phyloP scores from a whole-genome alignment of 2,329 filamentous ascomycete genomes.

The Biscogniauxia sp. region DNA sequence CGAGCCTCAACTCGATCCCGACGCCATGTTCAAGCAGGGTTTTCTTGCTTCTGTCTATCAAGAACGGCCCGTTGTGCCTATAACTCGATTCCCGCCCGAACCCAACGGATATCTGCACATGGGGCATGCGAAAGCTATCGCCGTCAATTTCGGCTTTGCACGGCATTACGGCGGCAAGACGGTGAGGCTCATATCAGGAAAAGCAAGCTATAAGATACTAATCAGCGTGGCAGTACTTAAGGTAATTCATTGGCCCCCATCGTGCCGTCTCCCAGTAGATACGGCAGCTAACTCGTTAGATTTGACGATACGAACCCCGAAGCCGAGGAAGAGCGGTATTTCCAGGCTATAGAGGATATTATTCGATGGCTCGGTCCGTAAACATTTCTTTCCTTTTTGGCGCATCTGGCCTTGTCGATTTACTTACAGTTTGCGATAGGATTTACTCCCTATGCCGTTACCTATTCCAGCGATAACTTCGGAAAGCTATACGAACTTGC shows the following conservation, averaged over 20 bases:
- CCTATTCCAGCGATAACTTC: constrained; percentile 89
- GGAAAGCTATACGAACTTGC: constrained; percentile 83
- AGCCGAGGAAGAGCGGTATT: constrained; percentile 87
- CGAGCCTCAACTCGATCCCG: constrained; percentile 47
- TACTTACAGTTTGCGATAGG: background rate
- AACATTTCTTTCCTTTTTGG: background rate
- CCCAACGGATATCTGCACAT: constrained; percentile 94
- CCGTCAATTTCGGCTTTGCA: constrained; percentile 95
- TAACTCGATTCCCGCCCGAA: constrained; percentile 78
- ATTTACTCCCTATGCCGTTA: constrained; percentile 76
- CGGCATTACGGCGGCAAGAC: constrained; percentile 75
- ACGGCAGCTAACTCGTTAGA: constrained; percentile 3
- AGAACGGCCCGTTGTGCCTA: constrained; percentile 57
- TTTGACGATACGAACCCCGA: constrained; percentile 91
- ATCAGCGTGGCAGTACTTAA: constrained; percentile 54
- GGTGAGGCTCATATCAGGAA: background rate
- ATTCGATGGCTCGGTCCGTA: constrained; percentile 69
- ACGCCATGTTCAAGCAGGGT: constrained; percentile 77
- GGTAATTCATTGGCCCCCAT: background rate
- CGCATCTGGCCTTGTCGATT: background rate
- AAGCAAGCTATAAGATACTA: background rate
- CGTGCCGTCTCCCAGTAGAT: background rate
- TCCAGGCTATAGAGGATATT: constrained; percentile 84
- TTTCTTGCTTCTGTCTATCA: constrained; percentile 62
- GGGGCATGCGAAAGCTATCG: constrained; percentile 92